These are phyloP conservation scores for Septoria linicola DNA, from an alignment of 2,329 filamentous ascomycete species.

Conservation along the genomic window DNA sequence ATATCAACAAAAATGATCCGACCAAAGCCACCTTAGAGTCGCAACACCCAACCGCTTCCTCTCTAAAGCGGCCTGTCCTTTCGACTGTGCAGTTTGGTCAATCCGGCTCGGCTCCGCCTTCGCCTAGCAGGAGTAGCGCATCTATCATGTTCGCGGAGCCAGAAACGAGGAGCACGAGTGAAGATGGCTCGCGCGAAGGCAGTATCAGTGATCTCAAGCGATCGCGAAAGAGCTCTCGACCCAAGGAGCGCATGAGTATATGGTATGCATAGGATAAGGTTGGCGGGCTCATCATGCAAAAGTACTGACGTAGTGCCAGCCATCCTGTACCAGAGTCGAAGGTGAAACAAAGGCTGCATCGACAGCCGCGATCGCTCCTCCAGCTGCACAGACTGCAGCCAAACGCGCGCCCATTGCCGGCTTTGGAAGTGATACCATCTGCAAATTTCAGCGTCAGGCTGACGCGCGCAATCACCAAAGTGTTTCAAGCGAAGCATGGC, in stretches of 20 bases:
- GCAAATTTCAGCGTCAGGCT: slow-evolving; percentile 58
- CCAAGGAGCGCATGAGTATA: slow-evolving; percentile 64
- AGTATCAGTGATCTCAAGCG: slow-evolving; percentile 33
- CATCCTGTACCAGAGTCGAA: slow-evolving; percentile 62
- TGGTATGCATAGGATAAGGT: slow-evolving; percentile 40
- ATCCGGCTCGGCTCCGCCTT: slow-evolving; percentile 22
- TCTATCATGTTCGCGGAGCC: slow-evolving; percentile 39
- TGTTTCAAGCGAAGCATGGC: slow-evolving; percentile 63
- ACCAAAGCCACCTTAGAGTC: slow-evolving; percentile 6
- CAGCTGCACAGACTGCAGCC: slow-evolving; percentile 68
- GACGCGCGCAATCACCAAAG: slow-evolving; percentile 60
- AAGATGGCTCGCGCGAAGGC: slow-evolving; percentile 35
- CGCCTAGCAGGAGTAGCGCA: slow-evolving; percentile 31
- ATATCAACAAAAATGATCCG: not conserved
- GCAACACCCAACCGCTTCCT: slow-evolving; percentile 5
- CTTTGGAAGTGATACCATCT: slow-evolving; percentile 68
- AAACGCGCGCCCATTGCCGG: slow-evolving; percentile 62
- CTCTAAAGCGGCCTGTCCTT: slow-evolving; percentile 24
- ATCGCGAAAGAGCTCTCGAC: slow-evolving; percentile 39
- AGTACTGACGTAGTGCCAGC: not conserved
- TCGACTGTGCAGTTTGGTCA: slow-evolving; percentile 21
- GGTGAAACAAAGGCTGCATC: slow-evolving; percentile 61
- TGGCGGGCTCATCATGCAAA: no score
- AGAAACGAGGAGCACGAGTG: slow-evolving; percentile 32
- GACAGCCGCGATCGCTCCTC: slow-evolving; percentile 67